Conservation (phyloP, 352 stramenopile genomes). For the Globisporangium middletonii region DNA sequence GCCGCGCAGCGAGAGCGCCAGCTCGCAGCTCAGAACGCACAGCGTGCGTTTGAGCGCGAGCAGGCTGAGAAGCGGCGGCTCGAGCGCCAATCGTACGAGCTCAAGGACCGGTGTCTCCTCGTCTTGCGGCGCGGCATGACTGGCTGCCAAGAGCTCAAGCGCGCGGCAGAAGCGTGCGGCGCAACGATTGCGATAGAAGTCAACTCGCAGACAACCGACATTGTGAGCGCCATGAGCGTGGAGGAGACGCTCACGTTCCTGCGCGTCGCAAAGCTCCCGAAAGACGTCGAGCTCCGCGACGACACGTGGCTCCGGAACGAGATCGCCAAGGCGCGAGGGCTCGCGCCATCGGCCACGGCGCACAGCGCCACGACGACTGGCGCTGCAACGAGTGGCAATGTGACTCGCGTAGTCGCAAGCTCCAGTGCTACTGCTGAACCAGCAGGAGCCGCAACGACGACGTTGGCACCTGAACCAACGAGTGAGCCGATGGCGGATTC, state of each 20-base stretch:
- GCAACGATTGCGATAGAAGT: constrained; percentile 74
- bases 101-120: constrained; percentile 56
- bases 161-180: constrained; percentile 44
- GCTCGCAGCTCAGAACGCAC: constrained; percentile 12
- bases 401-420: not conserved
- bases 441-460: constrained; percentile 8
- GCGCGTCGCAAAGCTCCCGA: constrained; percentile 54
- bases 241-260: constrained; percentile 67
- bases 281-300: constrained; percentile 61
- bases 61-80: constrained; percentile 20
- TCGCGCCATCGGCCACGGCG: not conserved
- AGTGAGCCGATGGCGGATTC: constrained; percentile 12
- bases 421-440: constrained; percentile 4
- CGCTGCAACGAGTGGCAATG: not conserved
- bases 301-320: constrained; percentile 67
- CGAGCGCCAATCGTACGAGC: constrained; percentile 40
- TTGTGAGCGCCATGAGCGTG: constrained; percentile 62
- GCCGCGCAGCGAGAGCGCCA: constrained; percentile 4
- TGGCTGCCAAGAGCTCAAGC: constrained; percentile 65
- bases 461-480: constrained; percentile 6
- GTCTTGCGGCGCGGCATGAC: constrained; percentile 67
- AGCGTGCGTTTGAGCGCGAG: not conserved
- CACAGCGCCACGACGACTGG: not conserved
- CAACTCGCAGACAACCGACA: constrained; percentile 67
- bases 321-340: constrained; percentile 53